A percentile compares a stretch with the other conserved stretches of the same genome.
phyloP scores from a whole-genome alignment of 768 basidiomycete genomes.

The Pisolithus tinctorius region DNA sequence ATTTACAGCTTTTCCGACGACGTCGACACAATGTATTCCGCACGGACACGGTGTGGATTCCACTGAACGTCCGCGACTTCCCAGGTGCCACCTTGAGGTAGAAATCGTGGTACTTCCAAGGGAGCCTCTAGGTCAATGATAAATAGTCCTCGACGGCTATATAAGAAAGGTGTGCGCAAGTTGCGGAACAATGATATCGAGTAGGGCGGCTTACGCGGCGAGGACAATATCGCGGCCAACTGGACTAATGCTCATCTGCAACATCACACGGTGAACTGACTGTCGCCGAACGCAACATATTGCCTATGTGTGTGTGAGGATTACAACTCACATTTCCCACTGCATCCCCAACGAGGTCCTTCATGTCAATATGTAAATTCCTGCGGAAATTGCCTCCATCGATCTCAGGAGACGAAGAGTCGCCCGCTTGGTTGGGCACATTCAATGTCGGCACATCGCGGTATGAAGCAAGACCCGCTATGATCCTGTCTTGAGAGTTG shows the following conservation, averaged over 20 bases:
- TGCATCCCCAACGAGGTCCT: conserved; percentile 70
- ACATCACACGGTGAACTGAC: conserved; percentile 2
- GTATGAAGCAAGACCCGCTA: conserved; percentile 20
- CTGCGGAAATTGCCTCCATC: conserved; percentile 54
- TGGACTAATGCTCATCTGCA: conserved; percentile 88
- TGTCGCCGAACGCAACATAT: not conserved
- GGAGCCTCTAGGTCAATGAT: conserved; percentile 92
- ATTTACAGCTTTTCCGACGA: conserved; percentile 82
- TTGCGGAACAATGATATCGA: not conserved
- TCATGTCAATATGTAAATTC: conserved; percentile 73
- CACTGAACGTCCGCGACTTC: conserved; percentile 91
- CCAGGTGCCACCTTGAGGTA: conserved; percentile 96
- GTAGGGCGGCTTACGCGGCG: conserved; percentile 56
- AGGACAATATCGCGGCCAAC: conserved; percentile 83
- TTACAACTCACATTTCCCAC: conserved; percentile 68
- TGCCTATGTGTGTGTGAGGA: not conserved
- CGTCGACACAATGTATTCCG: conserved; percentile 82
- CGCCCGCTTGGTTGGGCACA: conserved; percentile 6
- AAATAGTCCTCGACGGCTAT: conserved; percentile 80
- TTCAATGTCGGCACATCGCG: conserved; percentile 24
- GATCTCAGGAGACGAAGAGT: conserved; percentile 33
- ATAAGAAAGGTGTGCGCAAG: not conserved
- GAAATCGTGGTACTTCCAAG: conserved; percentile 80
- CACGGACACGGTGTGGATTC: conserved; percentile 75
- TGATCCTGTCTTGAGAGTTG: conserved; percentile 17